phyloP scores from a whole-genome alignment of 495 filamentous ascomycete genomes.

The Podospora anserina region DNA sequence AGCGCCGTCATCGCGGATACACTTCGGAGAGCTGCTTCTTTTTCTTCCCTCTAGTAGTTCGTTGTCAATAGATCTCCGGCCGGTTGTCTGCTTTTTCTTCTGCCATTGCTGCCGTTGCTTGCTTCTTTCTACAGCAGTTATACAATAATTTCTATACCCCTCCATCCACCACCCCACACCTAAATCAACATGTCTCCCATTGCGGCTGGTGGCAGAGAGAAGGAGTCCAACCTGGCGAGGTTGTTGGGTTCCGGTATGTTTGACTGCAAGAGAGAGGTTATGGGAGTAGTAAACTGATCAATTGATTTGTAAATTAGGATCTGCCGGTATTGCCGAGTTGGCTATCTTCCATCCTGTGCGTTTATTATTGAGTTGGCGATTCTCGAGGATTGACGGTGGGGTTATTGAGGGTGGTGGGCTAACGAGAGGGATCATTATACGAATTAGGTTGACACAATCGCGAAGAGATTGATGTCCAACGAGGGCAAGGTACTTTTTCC shows the following conservation, averaged over 20 bases:
- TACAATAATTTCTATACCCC: constrained; percentile 4
- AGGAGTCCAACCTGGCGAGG: constrained; percentile 83
- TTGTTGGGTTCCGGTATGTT: constrained; percentile 83
- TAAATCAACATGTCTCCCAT: constrained; percentile 47
- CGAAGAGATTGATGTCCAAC: constrained; percentile 99
- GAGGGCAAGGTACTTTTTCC: constrained; percentile 52
- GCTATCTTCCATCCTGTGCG: constrained; percentile 93
- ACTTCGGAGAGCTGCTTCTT: background rate
- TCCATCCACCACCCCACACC: background rate
- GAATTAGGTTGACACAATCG: constrained; percentile 89
- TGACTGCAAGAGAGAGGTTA: background rate
- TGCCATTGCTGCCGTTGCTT: background rate
- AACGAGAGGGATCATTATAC: background rate
- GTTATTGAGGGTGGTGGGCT: background rate
- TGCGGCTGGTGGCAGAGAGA: constrained; percentile 59
- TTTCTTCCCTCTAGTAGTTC: constrained; percentile 5
- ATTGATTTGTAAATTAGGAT: constrained; percentile 52
- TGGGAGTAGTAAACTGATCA: background rate
- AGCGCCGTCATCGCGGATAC: background rate
- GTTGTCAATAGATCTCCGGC: background rate
- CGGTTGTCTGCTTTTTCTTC: background rate
- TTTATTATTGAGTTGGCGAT: constrained; percentile 21
- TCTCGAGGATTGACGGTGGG: background rate
- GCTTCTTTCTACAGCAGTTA: background rate
- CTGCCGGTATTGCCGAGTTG: constrained; percentile 92